Percentiles rank a stretch among this genome's conserved stretches.
Conservation (phyloP, 2,329 filamentous ascomycete species). For the Aspergillus fischeri region DNA sequence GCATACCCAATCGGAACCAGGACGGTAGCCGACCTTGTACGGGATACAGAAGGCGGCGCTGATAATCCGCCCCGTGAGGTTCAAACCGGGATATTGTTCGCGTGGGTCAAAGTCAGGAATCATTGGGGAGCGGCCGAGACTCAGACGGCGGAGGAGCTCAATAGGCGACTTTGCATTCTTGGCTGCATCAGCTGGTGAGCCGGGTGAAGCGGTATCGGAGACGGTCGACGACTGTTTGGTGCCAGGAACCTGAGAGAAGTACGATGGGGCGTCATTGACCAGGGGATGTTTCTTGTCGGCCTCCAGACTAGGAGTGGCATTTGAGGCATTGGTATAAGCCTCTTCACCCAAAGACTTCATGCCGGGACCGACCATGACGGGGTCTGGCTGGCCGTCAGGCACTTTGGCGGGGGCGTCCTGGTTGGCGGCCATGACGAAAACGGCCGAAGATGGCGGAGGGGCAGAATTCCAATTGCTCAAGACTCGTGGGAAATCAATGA, state of each 20-base stretch:
- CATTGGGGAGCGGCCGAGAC: constrained; percentile 38
- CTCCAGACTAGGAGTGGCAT: constrained; percentile 24
- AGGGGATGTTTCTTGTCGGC: constrained; percentile 18
- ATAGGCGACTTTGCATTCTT: constrained; percentile 45
- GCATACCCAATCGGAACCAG: constrained; percentile 54
- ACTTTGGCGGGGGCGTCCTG: constrained; percentile 20
- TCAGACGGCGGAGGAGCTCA: constrained; percentile 52
- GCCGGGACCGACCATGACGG: constrained; percentile 26
- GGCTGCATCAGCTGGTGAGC: constrained; percentile 40
- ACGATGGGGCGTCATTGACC: constrained; percentile 23
- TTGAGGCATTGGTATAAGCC: constrained; percentile 26
- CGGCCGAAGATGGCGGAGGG: neutral
- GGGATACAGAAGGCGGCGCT: constrained; percentile 62
- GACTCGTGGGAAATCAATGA: too few species aligned
- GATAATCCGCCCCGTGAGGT: constrained; percentile 59
- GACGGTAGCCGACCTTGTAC: constrained; percentile 53
- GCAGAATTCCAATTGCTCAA: too few species aligned
- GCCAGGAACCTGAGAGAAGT: constrained; percentile 26
- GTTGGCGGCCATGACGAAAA: constrained; percentile 22
- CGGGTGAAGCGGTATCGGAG: constrained; percentile 15
- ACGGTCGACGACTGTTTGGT: constrained; percentile 8
- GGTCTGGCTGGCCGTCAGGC: constrained; percentile 27
- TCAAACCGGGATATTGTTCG: constrained; percentile 53
- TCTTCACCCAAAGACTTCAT: constrained; percentile 23
- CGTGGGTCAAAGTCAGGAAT: constrained; percentile 51